These are phyloP conservation scores for Ceratocystis variospora DNA, from an alignment of 2,329 filamentous ascomycete genomes.

Conservation along the genomic window DNA sequence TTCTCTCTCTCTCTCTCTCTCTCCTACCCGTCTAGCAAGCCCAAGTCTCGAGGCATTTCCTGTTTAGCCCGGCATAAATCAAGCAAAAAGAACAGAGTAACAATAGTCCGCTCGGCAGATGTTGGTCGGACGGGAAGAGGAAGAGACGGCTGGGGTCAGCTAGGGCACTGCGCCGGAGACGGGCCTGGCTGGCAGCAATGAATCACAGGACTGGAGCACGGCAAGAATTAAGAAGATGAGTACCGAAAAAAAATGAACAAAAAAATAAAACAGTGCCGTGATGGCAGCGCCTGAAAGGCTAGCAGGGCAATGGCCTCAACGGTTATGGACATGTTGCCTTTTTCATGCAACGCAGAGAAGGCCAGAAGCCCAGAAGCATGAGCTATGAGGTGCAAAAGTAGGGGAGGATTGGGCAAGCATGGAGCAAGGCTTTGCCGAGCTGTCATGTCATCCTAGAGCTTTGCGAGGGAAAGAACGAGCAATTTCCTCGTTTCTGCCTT, in stretches of 20 bases:
- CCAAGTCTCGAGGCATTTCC: too few species aligned
- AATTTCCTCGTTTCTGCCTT: too few species aligned
- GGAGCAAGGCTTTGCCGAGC: conserved; percentile 6
- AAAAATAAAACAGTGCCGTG: not conserved
- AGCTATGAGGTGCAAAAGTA: not conserved
- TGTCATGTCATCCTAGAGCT: conserved; percentile 1
- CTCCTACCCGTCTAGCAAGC: too few species aligned
- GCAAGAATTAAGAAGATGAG: too few species aligned
- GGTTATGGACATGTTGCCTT: not conserved
- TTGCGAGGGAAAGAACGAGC: not conserved
- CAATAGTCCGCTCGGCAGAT: not conserved
- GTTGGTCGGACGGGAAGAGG: not conserved
- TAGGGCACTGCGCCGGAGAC: not conserved
- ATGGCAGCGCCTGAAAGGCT: not conserved
- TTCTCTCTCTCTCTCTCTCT: too few species aligned
- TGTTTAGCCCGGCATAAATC: too few species aligned
- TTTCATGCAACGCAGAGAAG: not conserved
- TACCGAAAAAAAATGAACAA: not conserved
- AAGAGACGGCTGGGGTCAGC: not conserved
- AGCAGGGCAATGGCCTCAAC: not conserved
- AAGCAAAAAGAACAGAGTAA: too few species aligned
- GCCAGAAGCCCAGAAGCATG: not conserved
- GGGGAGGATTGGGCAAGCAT: conserved; percentile 1
- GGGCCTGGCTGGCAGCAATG: not conserved
- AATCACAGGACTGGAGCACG: too few species aligned